phyloP scores from a whole-genome alignment of 345 rosid genomes.

The Psidium guajava region DNA sequence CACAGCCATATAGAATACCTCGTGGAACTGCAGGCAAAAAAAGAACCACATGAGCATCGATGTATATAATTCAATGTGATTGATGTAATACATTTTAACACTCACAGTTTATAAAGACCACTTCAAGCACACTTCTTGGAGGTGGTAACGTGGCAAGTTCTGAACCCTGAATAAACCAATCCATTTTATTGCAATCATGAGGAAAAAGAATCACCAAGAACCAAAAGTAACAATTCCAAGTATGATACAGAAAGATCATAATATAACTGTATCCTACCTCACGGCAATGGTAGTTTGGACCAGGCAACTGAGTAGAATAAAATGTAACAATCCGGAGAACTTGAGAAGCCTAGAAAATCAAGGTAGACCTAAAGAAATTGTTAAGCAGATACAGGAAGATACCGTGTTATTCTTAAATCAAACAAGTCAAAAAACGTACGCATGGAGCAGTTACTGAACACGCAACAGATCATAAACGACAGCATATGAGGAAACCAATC shows the following conservation, averaged over 20 bases:
- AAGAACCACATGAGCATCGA: slow-evolving; percentile 3
- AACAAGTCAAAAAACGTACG: neutral
- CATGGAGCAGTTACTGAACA: neutral
- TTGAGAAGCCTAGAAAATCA: slow-evolving; percentile 47
- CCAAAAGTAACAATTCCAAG: neutral
- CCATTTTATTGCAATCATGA: neutral
- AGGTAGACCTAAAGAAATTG: slow-evolving; percentile 1
- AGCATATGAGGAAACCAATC: neutral
- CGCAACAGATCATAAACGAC: neutral
- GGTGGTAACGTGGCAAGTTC: slow-evolving; percentile 52
- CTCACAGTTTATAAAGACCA: slow-evolving; percentile 58
- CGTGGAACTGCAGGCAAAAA: slow-evolving; percentile 49
- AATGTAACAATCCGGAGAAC: slow-evolving; percentile 60
- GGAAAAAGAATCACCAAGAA: neutral
- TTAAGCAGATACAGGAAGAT: neutral
- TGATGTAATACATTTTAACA: neutral
- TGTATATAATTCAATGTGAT: neutral
- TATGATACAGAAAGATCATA: neutral
- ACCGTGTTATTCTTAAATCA: neutral
- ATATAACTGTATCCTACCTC: slow-evolving; percentile 27
- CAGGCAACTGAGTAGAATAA: slow-evolving; percentile 85
- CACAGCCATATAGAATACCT: slow-evolving; percentile 67
- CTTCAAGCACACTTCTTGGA: slow-evolving; percentile 49
- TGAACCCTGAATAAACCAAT: slow-evolving; percentile 41
- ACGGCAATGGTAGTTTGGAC: slow-evolving; percentile 83